phyloP scores from a whole-genome alignment of 2,329 filamentous ascomycete species.

The Acephala macrosclerotiorum region DNA sequence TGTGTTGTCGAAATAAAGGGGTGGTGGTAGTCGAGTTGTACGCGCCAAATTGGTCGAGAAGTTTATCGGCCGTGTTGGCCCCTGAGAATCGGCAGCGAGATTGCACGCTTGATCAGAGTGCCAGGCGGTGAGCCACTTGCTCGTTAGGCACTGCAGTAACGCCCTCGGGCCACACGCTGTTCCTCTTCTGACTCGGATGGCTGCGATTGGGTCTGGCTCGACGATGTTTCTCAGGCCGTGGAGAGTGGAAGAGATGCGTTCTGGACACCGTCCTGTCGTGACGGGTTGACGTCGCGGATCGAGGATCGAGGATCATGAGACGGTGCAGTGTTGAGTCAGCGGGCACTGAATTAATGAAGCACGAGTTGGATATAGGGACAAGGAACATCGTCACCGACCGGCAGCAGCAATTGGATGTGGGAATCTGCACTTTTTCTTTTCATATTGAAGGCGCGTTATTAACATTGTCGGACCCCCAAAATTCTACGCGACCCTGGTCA shows the following conservation, averaged over 20 bases:
- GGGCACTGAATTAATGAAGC: neutral
- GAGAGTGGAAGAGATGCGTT: neutral
- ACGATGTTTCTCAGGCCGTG: constrained; percentile 3
- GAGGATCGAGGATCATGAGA: constrained; percentile 21
- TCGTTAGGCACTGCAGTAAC: too few species aligned
- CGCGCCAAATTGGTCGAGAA: constrained; percentile 24
- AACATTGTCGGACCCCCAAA: constrained; percentile 11
- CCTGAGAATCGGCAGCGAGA: constrained; percentile 24
- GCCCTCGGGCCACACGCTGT: too few species aligned
- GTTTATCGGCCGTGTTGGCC: constrained; percentile 19
- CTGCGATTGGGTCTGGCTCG: constrained; percentile 19
- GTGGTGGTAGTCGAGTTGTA: neutral
- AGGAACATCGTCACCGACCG: constrained; percentile 7
- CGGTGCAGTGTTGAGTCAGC: neutral
- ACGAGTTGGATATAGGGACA: constrained; percentile 15
- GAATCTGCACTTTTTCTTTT: constrained; percentile 9
- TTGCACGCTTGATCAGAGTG: constrained; percentile 2
- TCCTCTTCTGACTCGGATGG: neutral
- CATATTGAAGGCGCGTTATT: neutral
- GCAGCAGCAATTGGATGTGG: constrained; percentile 3
- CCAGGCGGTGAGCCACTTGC: neutral
- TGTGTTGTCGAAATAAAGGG: constrained; percentile 10
- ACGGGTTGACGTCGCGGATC: constrained; percentile 12
- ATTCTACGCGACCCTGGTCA: constrained; percentile 17
- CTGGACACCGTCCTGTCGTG: neutral